Conservation (phyloP, 192 early-diverging fungal genomes). For the Coemansia sp. region DNA sequence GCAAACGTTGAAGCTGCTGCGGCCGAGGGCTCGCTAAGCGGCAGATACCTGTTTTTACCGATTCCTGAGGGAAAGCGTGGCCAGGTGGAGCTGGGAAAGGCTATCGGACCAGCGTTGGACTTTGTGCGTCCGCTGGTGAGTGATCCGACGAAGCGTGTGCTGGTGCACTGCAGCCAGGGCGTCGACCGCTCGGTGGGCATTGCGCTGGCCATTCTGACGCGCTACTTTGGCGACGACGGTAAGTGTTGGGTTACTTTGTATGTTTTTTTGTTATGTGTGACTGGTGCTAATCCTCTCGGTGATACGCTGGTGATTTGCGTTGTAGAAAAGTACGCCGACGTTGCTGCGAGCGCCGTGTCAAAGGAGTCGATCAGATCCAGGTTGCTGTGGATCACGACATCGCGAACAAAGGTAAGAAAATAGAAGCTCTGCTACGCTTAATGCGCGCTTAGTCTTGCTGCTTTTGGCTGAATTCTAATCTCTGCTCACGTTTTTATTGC, state of each 20-base stretch:
- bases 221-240: slow-evolving; percentile 56
- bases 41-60: slow-evolving; percentile 63
- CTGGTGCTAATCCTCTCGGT: no score
- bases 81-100: slow-evolving; percentile 58
- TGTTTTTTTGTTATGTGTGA: no score
- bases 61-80: slow-evolving; percentile 91
- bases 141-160: slow-evolving; percentile 38
- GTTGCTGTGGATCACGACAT: slow-evolving; percentile 64
- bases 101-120: slow-evolving; percentile 58
- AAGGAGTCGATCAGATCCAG: slow-evolving; percentile 66
- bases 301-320: no score
- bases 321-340: no score
- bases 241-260: no score
- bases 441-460: no score
- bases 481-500: neutral
- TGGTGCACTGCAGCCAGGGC: slow-evolving; percentile 82
- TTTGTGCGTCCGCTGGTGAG: slow-evolving; percentile 50
- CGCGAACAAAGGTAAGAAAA: slow-evolving; percentile 58
- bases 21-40: neutral
- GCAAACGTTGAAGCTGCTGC: slow-evolving; percentile 21
- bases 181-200: slow-evolving; percentile 81
- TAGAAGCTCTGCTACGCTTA: neutral
- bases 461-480: neutral
- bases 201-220: slow-evolving; percentile 61
- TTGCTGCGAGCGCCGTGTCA: slow-evolving; percentile 15